Evolutionary conservation across 768 basidiomycete species (phyloP).

Genomic region (Amanita brunnescens): DNA sequence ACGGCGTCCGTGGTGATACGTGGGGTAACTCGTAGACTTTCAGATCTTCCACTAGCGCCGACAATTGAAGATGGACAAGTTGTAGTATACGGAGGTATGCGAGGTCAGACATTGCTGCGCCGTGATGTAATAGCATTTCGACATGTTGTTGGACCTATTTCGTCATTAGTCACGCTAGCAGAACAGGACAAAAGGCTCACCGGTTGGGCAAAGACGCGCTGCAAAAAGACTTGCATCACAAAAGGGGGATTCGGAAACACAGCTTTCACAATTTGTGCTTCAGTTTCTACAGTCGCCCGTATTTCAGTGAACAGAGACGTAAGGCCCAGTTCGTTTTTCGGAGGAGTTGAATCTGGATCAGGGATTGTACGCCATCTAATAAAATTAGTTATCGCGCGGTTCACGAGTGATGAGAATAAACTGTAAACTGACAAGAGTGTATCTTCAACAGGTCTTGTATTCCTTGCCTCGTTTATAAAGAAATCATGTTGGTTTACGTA

Average conservation of each 20-base stretch:
- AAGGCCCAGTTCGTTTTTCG: slow-evolving; percentile 73
- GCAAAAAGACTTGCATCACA: slow-evolving; percentile 97
- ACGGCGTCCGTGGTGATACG: slow-evolving; percentile 51
- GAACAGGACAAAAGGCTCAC: slow-evolving; percentile 35
- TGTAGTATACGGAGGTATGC: slow-evolving; percentile 88
- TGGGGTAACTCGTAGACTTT: slow-evolving; percentile 84
- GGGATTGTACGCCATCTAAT: slow-evolving; percentile 77
- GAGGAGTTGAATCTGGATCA: slow-evolving; percentile 70
- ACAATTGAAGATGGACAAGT: slow-evolving; percentile 73
- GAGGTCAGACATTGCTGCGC: slow-evolving; percentile 70
- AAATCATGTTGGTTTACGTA: slow-evolving; percentile 99
- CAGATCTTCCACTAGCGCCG: slow-evolving; percentile 79
- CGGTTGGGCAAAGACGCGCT: slow-evolving; percentile 95
- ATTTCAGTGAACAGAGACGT: slow-evolving; percentile 81
- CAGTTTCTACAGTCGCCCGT: slow-evolving; percentile 83
- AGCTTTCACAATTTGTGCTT: slow-evolving; percentile 96
- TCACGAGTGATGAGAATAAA: slow-evolving; percentile 5
- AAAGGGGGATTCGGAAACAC: slow-evolving; percentile 95
- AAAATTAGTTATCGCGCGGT: not conserved
- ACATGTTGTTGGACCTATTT: slow-evolving; percentile 92
- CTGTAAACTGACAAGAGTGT: slow-evolving; percentile 42
- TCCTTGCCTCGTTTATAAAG: slow-evolving; percentile 90
- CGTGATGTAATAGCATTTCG: slow-evolving; percentile 77
- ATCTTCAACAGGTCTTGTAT: slow-evolving; percentile 46
- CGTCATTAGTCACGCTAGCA: not conserved